Evolutionary conservation across 2,329 filamentous ascomycete species (phyloP).

Genomic region (Epichloe amarillans): DNA sequence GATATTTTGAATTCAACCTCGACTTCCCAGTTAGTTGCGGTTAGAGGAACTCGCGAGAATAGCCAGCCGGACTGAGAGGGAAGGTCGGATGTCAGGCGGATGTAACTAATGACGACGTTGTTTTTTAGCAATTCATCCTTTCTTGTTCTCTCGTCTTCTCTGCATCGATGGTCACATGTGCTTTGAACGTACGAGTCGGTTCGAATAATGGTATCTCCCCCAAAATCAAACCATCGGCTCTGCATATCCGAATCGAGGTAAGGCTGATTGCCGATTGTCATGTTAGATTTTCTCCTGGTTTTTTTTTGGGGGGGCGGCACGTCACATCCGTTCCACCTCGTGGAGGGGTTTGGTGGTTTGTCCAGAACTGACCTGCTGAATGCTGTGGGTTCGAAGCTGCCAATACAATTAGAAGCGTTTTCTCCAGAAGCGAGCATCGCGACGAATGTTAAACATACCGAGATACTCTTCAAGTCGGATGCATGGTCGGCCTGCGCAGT

Average conservation of each 20-base stretch:
- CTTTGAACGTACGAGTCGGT: constrained; percentile 46
- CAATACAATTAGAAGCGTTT: neutral
- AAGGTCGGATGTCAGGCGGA: constrained; percentile 81
- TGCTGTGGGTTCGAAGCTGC: constrained; percentile 75
- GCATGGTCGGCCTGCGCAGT: constrained; percentile 35
- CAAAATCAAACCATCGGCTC: constrained; percentile 98
- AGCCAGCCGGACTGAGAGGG: constrained; percentile 87
- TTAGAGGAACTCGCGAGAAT: constrained; percentile 86
- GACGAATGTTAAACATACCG: constrained; percentile 21
- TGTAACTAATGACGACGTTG: constrained; percentile 48
- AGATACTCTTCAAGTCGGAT: constrained; percentile 38
- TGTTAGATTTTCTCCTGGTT: constrained; percentile 4
- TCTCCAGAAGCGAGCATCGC: neutral
- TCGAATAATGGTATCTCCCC: constrained; percentile 84
- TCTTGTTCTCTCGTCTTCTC: neutral
- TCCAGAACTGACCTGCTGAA: constrained; percentile 52
- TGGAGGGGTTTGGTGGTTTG: neutral
- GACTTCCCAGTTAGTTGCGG: constrained; percentile 97
- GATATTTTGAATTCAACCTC: constrained; percentile 92
- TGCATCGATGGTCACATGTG: neutral
- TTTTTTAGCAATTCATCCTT: neutral
- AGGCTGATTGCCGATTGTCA: constrained; percentile 42
- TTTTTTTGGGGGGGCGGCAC: neutral
- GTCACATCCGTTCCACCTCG: neutral
- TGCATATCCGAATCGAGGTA: constrained; percentile 98